Evolutionary conservation across 2,329 filamentous ascomycete genomes (phyloP), one percentile per base, ranked within the genome.

Genomic region (Monilinia fructigena): DNA sequence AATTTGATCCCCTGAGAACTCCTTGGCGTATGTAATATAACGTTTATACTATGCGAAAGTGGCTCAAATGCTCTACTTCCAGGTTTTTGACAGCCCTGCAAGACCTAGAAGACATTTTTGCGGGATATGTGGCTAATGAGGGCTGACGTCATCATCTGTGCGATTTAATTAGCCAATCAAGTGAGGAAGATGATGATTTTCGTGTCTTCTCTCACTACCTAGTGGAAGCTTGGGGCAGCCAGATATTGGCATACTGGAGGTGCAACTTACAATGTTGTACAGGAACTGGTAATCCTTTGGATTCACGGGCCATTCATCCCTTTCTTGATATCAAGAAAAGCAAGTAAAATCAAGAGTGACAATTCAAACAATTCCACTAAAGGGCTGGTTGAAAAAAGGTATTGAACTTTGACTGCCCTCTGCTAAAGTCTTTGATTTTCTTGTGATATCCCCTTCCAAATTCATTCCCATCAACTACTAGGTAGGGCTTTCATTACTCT

Each of bases 21-120:
- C 50, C 58, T 60, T 60, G 58, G 58, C 58, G 28, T 60, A 60
- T 48, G 58, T 60, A 60, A 60, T 60, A 38, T 50, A 6, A 20
- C 28, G 12, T 38, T 50, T 2, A 47, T 48, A 47, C n/a, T 31
- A 59, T 58, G 38, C 40, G 40, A 47, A 58, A 47, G 55, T 58
- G 55, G 55, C 55, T 45, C 40, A 31, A 47, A n/a, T 45, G 40
- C 55, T 45, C 26, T 18, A 45, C 28, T 60, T 50, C 54, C 20
- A 12, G 54, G 20, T 38, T 48, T 45, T 35, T 35, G 20, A 26
- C 23, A 28, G 11, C 23, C 23, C 23, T 23, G 23, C 23, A 23
- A 16, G 38, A 35, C 16, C 38, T 14, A 31, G 55, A 58, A 45
- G 38, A 45, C 42, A 12, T 47, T 45, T 31, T 31, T 48, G 56